Evolutionary conservation across 208 protist genomes (phyloP).

Genomic region (Crithidia brevicula): DNA sequence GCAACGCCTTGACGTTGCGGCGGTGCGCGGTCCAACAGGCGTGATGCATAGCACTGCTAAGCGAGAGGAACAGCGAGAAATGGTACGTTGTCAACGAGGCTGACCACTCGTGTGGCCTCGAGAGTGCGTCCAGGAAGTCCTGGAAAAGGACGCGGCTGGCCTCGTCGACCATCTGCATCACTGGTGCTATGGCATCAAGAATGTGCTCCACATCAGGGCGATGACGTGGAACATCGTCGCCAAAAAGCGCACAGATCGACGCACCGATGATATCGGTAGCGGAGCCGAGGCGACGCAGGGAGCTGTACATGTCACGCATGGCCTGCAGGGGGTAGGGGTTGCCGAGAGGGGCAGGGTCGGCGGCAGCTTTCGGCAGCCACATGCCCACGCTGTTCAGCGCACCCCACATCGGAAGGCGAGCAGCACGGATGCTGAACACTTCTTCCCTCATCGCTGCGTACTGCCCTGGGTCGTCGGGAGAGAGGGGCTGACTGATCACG

Average conservation of each 20-base stretch:
- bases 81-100: conserved; percentile 29
- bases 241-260: conserved; percentile 20
- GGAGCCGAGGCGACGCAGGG: conserved; percentile 54
- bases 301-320: conserved; percentile 56
- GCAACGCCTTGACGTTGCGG: conserved; percentile 42
- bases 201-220: conserved; percentile 9
- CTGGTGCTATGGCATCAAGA: conserved; percentile 20
- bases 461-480: conserved; percentile 15
- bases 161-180: conserved; percentile 41
- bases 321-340: conserved; percentile 43
- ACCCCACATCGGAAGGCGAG: conserved; percentile 34
- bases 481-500: conserved; percentile 32
- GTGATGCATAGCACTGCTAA: conserved; percentile 38
- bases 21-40: conserved; percentile 38
- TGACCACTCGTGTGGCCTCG: conserved; percentile 41
- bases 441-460: conserved; percentile 7
- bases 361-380: conserved; percentile 45
- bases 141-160: conserved; percentile 38
- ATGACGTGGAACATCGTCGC: not conserved
- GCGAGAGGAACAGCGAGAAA: conserved; percentile 41
- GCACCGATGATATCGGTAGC: conserved; percentile 51
- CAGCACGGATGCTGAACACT: not conserved
- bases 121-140: conserved; percentile 58
- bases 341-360: conserved; percentile 52
- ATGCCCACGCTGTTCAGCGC: conserved; percentile 27